A percentile compares a stretch with the other conserved stretches of the same genome.
Conservation (phyloP, 257 asterid species). For the Solanum tarapatanum region DNA sequence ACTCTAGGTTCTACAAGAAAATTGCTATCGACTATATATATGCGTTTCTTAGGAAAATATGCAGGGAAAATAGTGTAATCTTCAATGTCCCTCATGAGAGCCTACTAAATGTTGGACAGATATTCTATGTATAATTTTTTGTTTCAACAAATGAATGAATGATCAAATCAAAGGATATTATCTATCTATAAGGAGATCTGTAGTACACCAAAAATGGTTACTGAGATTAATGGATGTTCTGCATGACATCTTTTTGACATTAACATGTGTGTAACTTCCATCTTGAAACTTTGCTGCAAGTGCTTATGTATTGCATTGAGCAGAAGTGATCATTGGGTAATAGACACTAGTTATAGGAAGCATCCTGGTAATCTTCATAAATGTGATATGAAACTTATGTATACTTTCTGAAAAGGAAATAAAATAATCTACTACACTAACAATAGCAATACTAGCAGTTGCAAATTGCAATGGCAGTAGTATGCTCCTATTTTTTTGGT, state of each 20-base stretch:
- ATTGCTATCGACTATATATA: constrained; percentile 79
- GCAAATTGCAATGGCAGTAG: too few species aligned
- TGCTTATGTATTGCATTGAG: background rate
- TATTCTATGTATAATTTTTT: constrained; percentile 55
- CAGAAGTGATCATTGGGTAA: background rate
- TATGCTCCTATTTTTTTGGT: background rate
- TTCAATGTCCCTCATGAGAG: constrained; percentile 94
- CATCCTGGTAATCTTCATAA: too few species aligned
- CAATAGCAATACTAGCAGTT: too few species aligned
- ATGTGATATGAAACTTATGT: too few species aligned
- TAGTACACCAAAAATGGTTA: background rate
- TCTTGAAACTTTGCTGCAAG: background rate
- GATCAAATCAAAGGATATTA: background rate
- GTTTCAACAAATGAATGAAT: background rate
- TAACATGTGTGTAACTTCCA: background rate
- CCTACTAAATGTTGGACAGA: constrained; percentile 88
- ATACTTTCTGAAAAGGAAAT: too few species aligned
- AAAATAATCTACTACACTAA: too few species aligned
- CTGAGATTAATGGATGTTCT: background rate
- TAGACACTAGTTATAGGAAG: too few species aligned
- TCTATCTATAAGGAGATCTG: background rate
- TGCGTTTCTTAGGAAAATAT: constrained; percentile 89
- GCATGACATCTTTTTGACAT: background rate
- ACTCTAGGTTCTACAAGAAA: constrained; percentile 57
- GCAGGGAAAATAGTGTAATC: constrained; percentile 96